phyloP scores from a whole-genome alignment of 2,329 filamentous ascomycete species.

The Aspergillus proliferans region DNA sequence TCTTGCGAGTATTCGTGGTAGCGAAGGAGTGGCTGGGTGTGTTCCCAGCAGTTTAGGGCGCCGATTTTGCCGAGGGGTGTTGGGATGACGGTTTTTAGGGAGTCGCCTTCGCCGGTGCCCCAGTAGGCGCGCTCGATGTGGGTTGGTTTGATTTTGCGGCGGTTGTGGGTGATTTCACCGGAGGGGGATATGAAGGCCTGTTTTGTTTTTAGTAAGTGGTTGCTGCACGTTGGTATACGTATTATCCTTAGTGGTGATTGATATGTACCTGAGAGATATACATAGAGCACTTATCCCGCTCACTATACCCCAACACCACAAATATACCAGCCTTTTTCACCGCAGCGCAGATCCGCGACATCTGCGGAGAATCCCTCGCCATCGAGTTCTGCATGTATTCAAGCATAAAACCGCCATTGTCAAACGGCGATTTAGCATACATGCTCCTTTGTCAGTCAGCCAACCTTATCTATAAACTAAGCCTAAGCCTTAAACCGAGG shows the following conservation, averaged over 20 bases:
- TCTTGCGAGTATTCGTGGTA: constrained; percentile 38
- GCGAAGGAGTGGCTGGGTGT: constrained; percentile 43
- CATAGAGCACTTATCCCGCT: constrained; percentile 29
- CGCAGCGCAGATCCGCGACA: constrained; percentile 29
- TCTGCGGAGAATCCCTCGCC: constrained; percentile 19
- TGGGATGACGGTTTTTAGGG: constrained; percentile 34
- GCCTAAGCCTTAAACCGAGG: neutral
- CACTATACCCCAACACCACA: constrained; percentile 39
- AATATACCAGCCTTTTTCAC: constrained; percentile 32
- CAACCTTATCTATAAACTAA: neutral
- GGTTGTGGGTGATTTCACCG: constrained; percentile 33
- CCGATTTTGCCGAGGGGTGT: constrained; percentile 27
- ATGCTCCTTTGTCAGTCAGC: constrained; percentile 1
- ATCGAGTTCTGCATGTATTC: constrained; percentile 4
- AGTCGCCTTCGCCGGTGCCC: constrained; percentile 33
- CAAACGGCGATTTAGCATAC: neutral
- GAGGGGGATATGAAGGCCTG: constrained; percentile 40
- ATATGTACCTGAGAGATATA: constrained; percentile 38
- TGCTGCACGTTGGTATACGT: neutral
- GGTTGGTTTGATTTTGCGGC: constrained; percentile 48
- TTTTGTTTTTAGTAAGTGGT: constrained; percentile 21
- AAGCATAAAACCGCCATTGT: neutral
- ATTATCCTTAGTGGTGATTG: neutral
- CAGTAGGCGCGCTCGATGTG: constrained; percentile 45
- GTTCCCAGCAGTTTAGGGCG: constrained; percentile 43